Conservation (phyloP, 1,284 basidiomycete species). For the Ustilago sp. region DNA sequence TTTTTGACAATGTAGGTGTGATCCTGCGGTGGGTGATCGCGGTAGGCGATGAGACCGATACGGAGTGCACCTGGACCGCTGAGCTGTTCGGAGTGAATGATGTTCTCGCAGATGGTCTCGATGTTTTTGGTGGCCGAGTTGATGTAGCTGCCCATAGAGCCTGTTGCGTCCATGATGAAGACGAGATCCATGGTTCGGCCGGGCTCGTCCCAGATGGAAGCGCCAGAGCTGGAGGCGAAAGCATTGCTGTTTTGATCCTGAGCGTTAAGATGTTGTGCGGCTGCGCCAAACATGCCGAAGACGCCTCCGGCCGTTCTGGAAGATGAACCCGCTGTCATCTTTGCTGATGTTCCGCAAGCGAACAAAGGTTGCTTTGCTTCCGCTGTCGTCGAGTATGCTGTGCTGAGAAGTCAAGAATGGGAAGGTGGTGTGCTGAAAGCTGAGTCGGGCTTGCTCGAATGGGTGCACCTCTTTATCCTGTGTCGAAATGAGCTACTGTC, state of each 20-base stretch:
- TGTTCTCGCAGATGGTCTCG: constrained; percentile 94
- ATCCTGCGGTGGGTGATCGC: constrained; percentile 67
- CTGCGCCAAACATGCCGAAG: constrained; percentile 64
- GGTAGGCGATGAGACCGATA: constrained; percentile 76
- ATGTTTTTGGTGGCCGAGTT: constrained; percentile 90
- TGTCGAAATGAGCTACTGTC: background rate
- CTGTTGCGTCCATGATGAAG: constrained; percentile 69
- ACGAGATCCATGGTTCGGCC: constrained; percentile 63
- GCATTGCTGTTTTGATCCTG: constrained; percentile 25
- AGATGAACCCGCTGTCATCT: constrained; percentile 37
- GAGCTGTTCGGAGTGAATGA: constrained; percentile 92
- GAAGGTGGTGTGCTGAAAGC: background rate
- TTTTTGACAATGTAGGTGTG: constrained; percentile 80
- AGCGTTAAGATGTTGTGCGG: constrained; percentile 47
- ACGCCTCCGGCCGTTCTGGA: constrained; percentile 39
- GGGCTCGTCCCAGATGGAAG: constrained; percentile 36
- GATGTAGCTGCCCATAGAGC: constrained; percentile 69
- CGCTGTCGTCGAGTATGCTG: too few species aligned
- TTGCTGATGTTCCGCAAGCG: background rate
- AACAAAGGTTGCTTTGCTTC: too few species aligned
- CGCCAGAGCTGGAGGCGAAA: constrained; percentile 21
- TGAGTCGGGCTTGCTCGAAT: background rate
- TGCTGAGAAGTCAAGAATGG: background rate
- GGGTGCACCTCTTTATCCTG: background rate
- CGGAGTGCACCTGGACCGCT: constrained; percentile 83